A percentile compares a stretch with the other conserved stretches of the same genome.
Conservation (phyloP, 129 eudicot species). For the Erigeron canadensis region DNA sequence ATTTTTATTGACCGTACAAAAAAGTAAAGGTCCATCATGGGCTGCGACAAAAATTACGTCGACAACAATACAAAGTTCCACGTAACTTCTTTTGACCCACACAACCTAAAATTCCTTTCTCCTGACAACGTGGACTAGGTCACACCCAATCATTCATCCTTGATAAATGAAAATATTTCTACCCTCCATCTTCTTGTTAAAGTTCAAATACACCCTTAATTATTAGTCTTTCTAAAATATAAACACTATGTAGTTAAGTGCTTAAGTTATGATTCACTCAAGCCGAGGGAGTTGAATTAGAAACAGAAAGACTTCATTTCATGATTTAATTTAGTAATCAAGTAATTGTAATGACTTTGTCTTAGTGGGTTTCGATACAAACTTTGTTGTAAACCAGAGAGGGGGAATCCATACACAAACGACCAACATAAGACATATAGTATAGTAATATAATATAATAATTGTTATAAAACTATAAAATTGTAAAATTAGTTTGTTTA, state of each 20-base stretch:
- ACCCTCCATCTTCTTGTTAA: conserved; percentile 14
- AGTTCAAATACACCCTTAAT: conserved; percentile 2
- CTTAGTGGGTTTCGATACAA: no score
- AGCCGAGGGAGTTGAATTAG: no score
- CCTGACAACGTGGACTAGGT: conserved; percentile 43
- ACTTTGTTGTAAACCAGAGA: no score
- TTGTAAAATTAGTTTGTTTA: no score
- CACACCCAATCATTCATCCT: conserved; percentile 17
- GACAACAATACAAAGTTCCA: conserved; percentile 39
- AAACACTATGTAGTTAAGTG: not conserved
- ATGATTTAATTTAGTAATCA: no score
- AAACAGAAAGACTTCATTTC: no score
- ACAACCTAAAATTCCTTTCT: conserved; percentile 6
- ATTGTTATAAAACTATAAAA: no score
- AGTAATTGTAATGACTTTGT: no score
- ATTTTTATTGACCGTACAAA: not conserved
- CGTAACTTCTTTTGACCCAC: conserved; percentile 45
- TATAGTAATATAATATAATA: no score
- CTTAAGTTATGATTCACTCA: no score
- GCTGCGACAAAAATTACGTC: conserved; percentile 44
- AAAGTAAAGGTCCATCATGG: not conserved
- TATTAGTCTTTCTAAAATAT: not conserved
- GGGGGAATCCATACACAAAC: no score
- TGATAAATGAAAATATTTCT: not conserved
- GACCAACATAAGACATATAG: no score